These are phyloP conservation scores for Ephemerocybe angulata DNA, from an alignment of 768 basidiomycete species.

Conservation along the genomic window DNA sequence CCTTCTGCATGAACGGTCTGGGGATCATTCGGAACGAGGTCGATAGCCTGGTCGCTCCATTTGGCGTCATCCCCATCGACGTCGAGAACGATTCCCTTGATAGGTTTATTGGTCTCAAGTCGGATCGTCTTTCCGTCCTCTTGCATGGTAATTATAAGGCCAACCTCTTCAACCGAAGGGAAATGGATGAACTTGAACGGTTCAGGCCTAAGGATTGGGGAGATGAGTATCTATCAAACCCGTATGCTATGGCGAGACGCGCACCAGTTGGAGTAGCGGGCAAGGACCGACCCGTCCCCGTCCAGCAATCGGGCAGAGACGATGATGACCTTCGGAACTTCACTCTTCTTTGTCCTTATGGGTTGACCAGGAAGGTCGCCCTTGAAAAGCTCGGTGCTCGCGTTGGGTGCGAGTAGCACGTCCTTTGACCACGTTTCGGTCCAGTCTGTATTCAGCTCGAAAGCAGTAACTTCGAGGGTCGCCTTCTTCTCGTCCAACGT, in stretches of 20 bases:
- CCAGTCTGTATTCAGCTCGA: slow-evolving; percentile 65
- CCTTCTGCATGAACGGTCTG: slow-evolving; percentile 66
- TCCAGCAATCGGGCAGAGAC: slow-evolving; percentile 68
- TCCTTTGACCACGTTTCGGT: slow-evolving; percentile 46
- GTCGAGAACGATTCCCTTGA: slow-evolving; percentile 87
- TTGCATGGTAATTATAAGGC: slow-evolving; percentile 49
- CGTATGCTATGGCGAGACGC: slow-evolving; percentile 17
- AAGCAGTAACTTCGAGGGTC: slow-evolving; percentile 60
- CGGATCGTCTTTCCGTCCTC: slow-evolving; percentile 56
- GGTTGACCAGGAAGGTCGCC: slow-evolving; percentile 72
- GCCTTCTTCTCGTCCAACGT: slow-evolving; percentile 55
- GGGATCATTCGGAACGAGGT: slow-evolving; percentile 82
- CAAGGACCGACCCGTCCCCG: slow-evolving; percentile 52
- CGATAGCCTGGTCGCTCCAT: slow-evolving; percentile 90
- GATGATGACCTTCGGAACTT: slow-evolving; percentile 64
- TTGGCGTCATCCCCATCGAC: slow-evolving; percentile 65
- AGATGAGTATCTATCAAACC: background rate
- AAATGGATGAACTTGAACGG: slow-evolving; percentile 91
- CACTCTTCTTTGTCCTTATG: slow-evolving; percentile 58
- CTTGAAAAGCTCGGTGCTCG: slow-evolving; percentile 80
- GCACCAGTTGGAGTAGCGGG: slow-evolving; percentile 73
- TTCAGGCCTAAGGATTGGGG: slow-evolving; percentile 74
- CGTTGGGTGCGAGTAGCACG: slow-evolving; percentile 62
- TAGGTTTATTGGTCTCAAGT: slow-evolving; percentile 58
- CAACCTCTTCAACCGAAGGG: slow-evolving; percentile 57